phyloP scores from a whole-genome alignment of 202 grass and related monocot genomes.

The Hordeum pubiflorum region DNA sequence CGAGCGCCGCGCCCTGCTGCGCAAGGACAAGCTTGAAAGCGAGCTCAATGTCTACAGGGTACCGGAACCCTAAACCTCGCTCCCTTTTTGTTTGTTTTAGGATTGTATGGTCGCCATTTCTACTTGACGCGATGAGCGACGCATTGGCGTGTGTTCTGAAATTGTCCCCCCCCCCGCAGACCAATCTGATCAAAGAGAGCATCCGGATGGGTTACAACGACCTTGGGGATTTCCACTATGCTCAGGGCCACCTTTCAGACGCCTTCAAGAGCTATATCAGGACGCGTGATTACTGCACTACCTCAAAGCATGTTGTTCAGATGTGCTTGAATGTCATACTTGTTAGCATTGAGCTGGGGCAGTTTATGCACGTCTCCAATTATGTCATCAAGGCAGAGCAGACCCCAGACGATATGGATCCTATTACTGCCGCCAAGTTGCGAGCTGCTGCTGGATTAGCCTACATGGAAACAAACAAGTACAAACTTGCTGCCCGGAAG shows the following conservation, averaged over 20 bases:
- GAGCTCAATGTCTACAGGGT: conserved; percentile 94
- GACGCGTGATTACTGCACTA: conserved; percentile 95
- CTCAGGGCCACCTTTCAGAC: conserved; percentile 72
- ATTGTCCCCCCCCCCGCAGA: conserved; percentile 36
- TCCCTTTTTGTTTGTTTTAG: neutral
- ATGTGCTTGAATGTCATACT: conserved; percentile 97
- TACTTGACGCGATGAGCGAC: neutral
- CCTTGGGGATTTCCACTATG: conserved; percentile 85
- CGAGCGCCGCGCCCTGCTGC: conserved; percentile 44
- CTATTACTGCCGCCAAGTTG: conserved; percentile 53
- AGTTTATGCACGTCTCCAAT: conserved; percentile 72
- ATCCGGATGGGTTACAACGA: conserved; percentile 99
- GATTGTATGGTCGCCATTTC: neutral
- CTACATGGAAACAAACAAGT: conserved; percentile 82
- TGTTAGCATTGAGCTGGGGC: conserved; percentile 78
- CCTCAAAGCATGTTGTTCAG: conserved; percentile 93
- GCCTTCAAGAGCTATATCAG: conserved; percentile 88
- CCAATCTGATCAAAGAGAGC: conserved; percentile 96
- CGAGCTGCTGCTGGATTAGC: conserved; percentile 77
- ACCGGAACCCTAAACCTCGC: neutral
- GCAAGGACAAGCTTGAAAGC: conserved; percentile 91
- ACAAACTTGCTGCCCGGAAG: conserved; percentile 91
- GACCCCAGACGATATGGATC: conserved; percentile 57
- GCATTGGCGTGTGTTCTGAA: conserved; percentile 4
- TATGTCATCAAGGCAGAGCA: conserved; percentile 89